A percentile compares a stretch with the other conserved stretches of the same genome.
These are phyloP conservation scores for Penicillium roqueforti DNA, from an alignment of 495 filamentous ascomycete genomes.

Conservation along the genomic window DNA sequence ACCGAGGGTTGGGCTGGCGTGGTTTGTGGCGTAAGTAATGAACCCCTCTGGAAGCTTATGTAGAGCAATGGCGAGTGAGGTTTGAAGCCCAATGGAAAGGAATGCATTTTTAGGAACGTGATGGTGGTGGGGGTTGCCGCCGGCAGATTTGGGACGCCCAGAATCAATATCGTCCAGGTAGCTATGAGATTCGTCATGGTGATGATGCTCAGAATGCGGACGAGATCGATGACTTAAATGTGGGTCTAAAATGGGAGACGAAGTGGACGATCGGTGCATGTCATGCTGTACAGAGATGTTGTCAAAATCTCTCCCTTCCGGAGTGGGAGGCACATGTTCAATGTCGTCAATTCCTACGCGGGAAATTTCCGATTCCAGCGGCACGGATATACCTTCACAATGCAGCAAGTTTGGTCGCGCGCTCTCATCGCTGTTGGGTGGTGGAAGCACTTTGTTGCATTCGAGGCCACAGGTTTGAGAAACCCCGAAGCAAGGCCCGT, in stretches of 20 bases:
- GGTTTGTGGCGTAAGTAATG: conserved; percentile 97
- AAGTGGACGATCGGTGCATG: conserved; percentile 13
- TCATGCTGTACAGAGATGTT: conserved; percentile 12
- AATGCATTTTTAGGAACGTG: conserved; percentile 96
- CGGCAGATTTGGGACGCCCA: conserved; percentile 18
- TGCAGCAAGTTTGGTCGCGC: conserved; percentile 7
- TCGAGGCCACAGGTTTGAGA: conserved; percentile 81
- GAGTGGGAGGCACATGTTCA: neutral
- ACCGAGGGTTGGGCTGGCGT: conserved; percentile 82
- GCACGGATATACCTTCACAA: conserved; percentile 17
- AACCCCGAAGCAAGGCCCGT: conserved; percentile 77
- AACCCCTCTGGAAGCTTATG: conserved; percentile 98
- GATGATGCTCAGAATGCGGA: conserved; percentile 1
- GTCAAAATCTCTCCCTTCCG: conserved; percentile 18
- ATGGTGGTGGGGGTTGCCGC: conserved; percentile 71
- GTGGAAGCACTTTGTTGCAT: conserved; percentile 49
- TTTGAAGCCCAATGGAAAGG: conserved; percentile 87
- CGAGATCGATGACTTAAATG: neutral
- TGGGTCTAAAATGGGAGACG: conserved; percentile 3
- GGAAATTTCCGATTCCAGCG: conserved; percentile 6
- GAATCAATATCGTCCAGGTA: conserved; percentile 25
- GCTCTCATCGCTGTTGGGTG: conserved; percentile 11
- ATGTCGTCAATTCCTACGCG: conserved; percentile 1
- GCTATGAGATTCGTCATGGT: conserved; percentile 8
- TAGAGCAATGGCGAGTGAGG: conserved; percentile 86